Evolutionary conservation across 2,329 filamentous ascomycete species (phyloP), one percentile per base, ranked within the genome.

Genomic region (Claviceps humidiphila): DNA sequence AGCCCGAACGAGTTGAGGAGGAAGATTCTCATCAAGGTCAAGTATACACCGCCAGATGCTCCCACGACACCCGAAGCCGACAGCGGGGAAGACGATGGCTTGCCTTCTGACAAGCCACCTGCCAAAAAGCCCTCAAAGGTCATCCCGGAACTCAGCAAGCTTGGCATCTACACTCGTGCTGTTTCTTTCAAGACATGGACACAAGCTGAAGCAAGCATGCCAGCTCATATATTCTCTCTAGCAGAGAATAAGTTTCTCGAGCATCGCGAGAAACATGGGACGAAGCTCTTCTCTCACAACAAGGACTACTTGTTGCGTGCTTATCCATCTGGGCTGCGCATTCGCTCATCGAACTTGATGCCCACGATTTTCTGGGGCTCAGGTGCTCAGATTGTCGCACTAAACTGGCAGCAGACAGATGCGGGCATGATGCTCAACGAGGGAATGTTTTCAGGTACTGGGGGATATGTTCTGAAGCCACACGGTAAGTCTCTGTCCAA

Each of bases 361-460:
- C 89, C 91, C 4, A 79, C 82, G 1, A 76, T 84, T 3, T 93
- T 90, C 67, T 96, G 90, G 90, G 78, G 88, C 37, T 84, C 87
- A 57, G 90, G 90, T 14, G 84, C 94, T 3, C 90, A 96, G 67
- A 84, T 96, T 59, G 89, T 94, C 1, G 90, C 90, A 0, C 73
- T 97, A 55, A 96, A 96, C 69, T 97, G 90, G 88, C 90, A 97
- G 67, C 84, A 83, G 55, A 83, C 86, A 66, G 89, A 96, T 61
- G 85, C 88, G 59, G 89, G 88, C 37, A 94, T 94, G 84, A 96
- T 96, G 91, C 77, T 95, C 14, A 96, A 96, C 63, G 84, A 93
- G 63, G 90, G 81, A 59, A 93, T 95, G 88, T 95, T 95, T 67
- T 78, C 81, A 1, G 86, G 84, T 11, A 87, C 86, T 0, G 76